Base-by-base conservation (phyloP, 2,329 filamentous ascomycete genomes). In the Trichoderma gracile region DNA sequence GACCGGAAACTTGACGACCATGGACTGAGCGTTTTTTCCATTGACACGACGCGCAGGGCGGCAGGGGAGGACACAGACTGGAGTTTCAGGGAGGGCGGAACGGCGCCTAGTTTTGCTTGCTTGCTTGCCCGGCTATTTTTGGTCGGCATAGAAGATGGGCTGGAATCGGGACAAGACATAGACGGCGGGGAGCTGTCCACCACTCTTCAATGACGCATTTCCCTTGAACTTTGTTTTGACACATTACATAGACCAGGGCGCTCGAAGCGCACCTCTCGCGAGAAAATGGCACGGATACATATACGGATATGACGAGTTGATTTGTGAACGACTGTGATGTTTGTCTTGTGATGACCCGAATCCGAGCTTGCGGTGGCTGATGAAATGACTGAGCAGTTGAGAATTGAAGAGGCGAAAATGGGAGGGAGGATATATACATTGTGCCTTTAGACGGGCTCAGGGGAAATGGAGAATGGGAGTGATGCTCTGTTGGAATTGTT, bases 21-120 rank as follows among this genome's bases (percentile, higher is more conserved):
- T 62, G 63, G 49, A 55, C 59, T 43, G 47, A 61, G 58, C 62
- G 42, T 59, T 62, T 64, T 64, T 66, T 58, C 53, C 43, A 43
- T 53, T 53, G 47, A 63, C 49, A 62, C 49, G 61, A 52, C 52
- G 38, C 46, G 42, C 33, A 53, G 50, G 52, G 50, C 23, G 30
- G 52, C 30, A 21, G 57, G 56, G 52, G 57, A 65, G 40, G 60
- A 63, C 33, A 38, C 33, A 58, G 45, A 23, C 55, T 43, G 64
- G 64, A 66, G 59, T 63, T 66, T 57, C 45, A 38, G 54, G 50
- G 49, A 33, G 56, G 45, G 55, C 19, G 56, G 21, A 59, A 30
- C 23, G 27, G 52, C 63, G 52, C 62, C 55, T n/a, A 54, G 49
- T 33, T 49, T 23, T 56, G 60, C 43, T 55, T 38, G n/a, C n/a